A percentile compares a stretch with the other conserved stretches of the same genome.
phyloP scores from a whole-genome alignment of 257 asterid species.

The Nicotiana benthamiana region DNA sequence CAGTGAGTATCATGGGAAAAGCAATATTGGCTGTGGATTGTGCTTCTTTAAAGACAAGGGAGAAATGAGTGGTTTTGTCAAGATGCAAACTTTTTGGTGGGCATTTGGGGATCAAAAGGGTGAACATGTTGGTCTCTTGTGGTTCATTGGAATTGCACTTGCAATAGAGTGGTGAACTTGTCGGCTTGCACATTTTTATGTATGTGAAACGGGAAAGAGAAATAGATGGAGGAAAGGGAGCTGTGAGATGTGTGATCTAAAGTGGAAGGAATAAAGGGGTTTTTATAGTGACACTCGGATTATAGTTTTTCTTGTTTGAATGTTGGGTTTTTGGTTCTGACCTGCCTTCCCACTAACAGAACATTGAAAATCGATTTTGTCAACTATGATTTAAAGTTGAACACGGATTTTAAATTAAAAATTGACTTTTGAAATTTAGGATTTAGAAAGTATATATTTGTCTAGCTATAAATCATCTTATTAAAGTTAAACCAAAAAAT shows the following conservation, averaged over 20 bases:
- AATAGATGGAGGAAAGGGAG: background rate
- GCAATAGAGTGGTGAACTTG: background rate
- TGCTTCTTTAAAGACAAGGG: constrained; percentile 11
- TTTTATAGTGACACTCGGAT: background rate
- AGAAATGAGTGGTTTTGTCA: background rate
- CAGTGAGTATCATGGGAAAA: constrained; percentile 23
- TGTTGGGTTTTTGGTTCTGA: background rate
- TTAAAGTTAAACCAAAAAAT: background rate
- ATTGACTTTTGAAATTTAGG: background rate
- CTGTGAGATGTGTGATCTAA: background rate
- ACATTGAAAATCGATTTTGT: background rate
- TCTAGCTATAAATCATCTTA: background rate
- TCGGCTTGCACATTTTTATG: constrained; percentile 8
- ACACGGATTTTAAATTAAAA: background rate
- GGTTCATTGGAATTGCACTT: background rate
- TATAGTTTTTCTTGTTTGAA: background rate
- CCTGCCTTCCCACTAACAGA: background rate
- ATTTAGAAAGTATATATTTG: background rate
- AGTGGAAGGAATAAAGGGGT: background rate
- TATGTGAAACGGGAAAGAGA: background rate
- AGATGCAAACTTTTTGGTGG: constrained; percentile 5
- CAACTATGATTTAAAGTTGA: background rate
- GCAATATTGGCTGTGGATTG: constrained; percentile 24
- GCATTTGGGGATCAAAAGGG: constrained; percentile 13
- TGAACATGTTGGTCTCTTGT: constrained; percentile 10